These are phyloP conservation scores for Gastrodia elata DNA, from an alignment of 106 monocot species.

Conservation along the genomic window DNA sequence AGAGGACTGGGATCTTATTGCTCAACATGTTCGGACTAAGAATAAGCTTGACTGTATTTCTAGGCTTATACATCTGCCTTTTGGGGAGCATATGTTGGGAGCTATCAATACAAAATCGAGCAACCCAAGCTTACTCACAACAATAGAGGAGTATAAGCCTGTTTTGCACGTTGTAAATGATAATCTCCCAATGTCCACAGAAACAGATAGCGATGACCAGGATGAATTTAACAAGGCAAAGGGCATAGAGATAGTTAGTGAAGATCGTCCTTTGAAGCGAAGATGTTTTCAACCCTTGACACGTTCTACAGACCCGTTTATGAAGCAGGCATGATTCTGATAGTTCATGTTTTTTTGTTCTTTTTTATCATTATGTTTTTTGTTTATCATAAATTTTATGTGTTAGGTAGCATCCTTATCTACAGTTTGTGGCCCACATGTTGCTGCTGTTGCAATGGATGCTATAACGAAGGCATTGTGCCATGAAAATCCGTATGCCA, in stretches of 20 bases:
- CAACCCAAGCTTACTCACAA: conserved; percentile 7
- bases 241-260: conserved; percentile 14
- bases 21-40: conserved; percentile 77
- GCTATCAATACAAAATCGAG: conserved; percentile 27
- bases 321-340: conserved; percentile 45
- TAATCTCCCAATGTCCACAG: conserved; percentile 1
- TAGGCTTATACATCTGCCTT: conserved; percentile 75
- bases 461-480: conserved; percentile 49
- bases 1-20: conserved; percentile 93
- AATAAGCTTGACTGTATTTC: conserved; percentile 78
- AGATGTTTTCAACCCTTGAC: conserved; percentile 29
- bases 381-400: neutral
- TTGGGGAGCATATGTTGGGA: conserved; percentile 68
- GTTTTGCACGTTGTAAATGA: conserved; percentile 3
- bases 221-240: conserved; percentile 20
- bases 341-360: neutral
- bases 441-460: conserved; percentile 67
- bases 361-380: neutral
- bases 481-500: conserved; percentile 51
- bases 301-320: conserved; percentile 44
- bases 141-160: neutral
- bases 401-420: conserved; percentile 75
- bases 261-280: conserved; percentile 38
- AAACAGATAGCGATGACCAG: conserved; percentile 4
- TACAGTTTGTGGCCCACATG: conserved; percentile 43